These are phyloP conservation scores for Ophiobolus disseminans DNA, from an alignment of 2,329 filamentous ascomycete species.

Conservation along the genomic window DNA sequence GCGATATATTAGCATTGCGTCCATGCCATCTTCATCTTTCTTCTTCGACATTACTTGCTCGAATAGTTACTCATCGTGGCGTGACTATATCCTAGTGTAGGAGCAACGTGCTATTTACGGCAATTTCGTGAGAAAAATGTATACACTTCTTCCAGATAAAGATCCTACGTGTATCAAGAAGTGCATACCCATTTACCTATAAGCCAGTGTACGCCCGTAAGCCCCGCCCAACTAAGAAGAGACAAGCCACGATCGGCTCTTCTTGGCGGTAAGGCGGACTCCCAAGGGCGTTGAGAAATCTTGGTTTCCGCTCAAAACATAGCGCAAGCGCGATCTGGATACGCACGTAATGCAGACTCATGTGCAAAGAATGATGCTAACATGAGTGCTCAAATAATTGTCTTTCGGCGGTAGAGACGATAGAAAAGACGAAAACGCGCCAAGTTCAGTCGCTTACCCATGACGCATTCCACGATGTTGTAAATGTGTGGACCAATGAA, in stretches of 20 bases:
- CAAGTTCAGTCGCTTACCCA: slow-evolving; percentile 4
- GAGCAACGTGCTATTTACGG: too few species aligned
- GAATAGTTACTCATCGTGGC: slow-evolving; percentile 1
- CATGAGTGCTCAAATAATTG: background rate
- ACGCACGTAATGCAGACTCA: background rate
- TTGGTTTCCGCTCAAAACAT: background rate
- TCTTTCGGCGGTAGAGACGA: background rate
- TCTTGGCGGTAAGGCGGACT: slow-evolving; percentile 1
- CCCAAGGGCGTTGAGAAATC: background rate
- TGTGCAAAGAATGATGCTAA: background rate
- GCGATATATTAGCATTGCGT: slow-evolving; percentile 1
- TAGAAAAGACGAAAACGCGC: background rate
- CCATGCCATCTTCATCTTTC: background rate
- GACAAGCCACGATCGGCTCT: background rate
- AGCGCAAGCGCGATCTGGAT: background rate
- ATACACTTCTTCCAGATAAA: background rate
- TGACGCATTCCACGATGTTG: background rate
- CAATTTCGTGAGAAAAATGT: too few species aligned
- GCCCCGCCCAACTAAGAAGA: background rate
- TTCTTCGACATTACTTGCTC: too few species aligned
- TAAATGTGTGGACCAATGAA: background rate
- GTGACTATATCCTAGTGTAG: too few species aligned
- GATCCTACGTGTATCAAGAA: background rate
- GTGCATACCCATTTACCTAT: background rate
- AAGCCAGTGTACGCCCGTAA: background rate